These are phyloP conservation scores for Microdochium nivale DNA, from an alignment of 2,329 filamentous ascomycete genomes.

Conservation along the genomic window DNA sequence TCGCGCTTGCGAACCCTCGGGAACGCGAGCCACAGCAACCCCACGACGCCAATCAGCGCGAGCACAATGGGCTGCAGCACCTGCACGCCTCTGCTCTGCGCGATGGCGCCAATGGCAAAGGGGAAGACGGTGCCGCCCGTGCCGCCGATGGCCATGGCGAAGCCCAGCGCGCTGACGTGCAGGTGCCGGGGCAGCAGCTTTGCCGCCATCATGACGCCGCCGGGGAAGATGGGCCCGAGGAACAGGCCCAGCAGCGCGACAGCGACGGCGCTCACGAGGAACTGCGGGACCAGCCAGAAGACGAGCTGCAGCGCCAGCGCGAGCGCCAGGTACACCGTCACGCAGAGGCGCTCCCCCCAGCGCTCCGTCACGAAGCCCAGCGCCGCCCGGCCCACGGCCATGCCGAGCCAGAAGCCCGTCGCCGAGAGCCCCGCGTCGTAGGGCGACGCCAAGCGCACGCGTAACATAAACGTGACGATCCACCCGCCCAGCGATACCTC, in stretches of 20 bases:
- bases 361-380: constrained; percentile 69
- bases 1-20: constrained; percentile 12
- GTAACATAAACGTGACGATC: constrained; percentile 84
- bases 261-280: constrained; percentile 65
- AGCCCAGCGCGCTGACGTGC: constrained; percentile 75
- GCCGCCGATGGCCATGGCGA: constrained; percentile 70
- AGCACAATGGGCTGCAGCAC: constrained; percentile 49
- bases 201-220: constrained; percentile 62
- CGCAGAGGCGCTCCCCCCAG: constrained; percentile 62
- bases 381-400: constrained; percentile 64
- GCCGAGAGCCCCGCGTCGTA: constrained; percentile 69
- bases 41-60: constrained; percentile 34
- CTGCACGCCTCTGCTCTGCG: constrained; percentile 44
- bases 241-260: constrained; percentile 70
- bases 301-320: constrained; percentile 41
- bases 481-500: constrained; percentile 70
- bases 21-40: constrained; percentile 35
- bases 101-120: constrained; percentile 61
- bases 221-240: constrained; percentile 70
- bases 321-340: constrained; percentile 53
- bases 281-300: constrained; percentile 75
- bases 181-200: constrained; percentile 65
- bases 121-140: constrained; percentile 60
- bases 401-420: constrained; percentile 77
- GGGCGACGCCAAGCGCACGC: constrained; percentile 56